Evolutionary conservation across 2,329 filamentous ascomycete genomes (phyloP), one percentile per base, ranked within the genome.

Genomic region (Trichoderma sp.): DNA sequence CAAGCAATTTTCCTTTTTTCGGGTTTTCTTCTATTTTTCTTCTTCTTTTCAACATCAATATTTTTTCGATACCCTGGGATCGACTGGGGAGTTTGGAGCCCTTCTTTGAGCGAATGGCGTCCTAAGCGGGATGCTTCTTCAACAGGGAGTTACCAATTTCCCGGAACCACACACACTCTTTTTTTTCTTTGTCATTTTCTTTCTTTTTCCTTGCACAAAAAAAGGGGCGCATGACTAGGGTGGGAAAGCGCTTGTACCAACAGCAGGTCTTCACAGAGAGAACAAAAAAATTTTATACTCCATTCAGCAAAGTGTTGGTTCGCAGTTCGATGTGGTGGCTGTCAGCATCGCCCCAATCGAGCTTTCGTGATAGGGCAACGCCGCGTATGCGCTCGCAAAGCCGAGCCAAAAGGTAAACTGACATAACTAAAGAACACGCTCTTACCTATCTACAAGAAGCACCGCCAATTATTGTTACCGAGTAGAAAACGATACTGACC

Each of bases 171-270:
- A 51, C 52, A 64, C 54, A 49, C 67, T 70, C 54, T 52, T 49
- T 54, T 4, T 64, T 65, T 65, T 55, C 39, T 61, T 43, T 55
- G n/a, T 64, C 43, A n/a, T 24, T 28, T 26, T 14, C 28, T 43
- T 16, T 26, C 14, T 39, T 66, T 32, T 21, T n/a, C 55, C 34
- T 59, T 52, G 43, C 60, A 51, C 37, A 52, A 51, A 52, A 54
- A 54, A 39, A 59, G 54, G 28, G 58, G 68, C 67, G 69, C 63
- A 67, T 67, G 61, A 61, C 58, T 28, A 70, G 63, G 46, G 60
- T 58, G 28, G 63, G 63, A 63, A 59, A 56, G 56, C 65, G 68
- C 55, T 49, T 72, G 71, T 68, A 70, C 61, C 68, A 69, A 56
- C 55, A 69, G 30, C 54, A 39, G 55, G 59, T 30, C 54, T 39